A percentile compares a stretch with the other conserved stretches of the same genome.
These are phyloP conservation scores for Trifolium subterraneum DNA, from an alignment of 306 rosid species.

Conservation along the genomic window DNA sequence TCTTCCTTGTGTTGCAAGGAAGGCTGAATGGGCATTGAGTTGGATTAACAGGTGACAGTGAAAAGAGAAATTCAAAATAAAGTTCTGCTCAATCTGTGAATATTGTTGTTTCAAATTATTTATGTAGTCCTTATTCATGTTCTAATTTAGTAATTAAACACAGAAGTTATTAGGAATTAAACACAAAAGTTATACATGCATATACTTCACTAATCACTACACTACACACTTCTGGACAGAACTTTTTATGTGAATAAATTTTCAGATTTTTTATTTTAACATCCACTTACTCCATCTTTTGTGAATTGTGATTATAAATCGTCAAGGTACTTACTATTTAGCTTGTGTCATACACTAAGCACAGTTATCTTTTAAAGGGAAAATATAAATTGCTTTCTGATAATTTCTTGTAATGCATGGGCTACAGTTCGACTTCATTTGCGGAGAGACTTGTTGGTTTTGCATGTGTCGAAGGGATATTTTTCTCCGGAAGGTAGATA, in stretches of 20 bases:
- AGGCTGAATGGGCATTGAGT: constrained; percentile 87
- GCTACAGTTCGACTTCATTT: constrained; percentile 74
- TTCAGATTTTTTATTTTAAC: background rate
- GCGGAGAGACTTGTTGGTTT: constrained; percentile 89
- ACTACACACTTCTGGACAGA: background rate
- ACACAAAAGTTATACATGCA: background rate
- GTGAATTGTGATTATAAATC: background rate
- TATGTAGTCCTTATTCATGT: background rate
- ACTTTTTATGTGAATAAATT: background rate
- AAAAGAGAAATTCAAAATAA: background rate
- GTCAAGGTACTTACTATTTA: background rate
- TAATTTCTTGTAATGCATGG: constrained; percentile 45
- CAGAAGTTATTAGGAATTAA: background rate
- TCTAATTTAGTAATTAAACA: background rate
- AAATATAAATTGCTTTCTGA: constrained; percentile 23
- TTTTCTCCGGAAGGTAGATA: constrained; percentile 90
- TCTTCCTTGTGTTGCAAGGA: constrained; percentile 80
- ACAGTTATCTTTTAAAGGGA: constrained; percentile 11
- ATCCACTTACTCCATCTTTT: background rate
- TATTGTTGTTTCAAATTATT: background rate
- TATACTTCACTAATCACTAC: background rate
- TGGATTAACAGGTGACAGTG: constrained; percentile 75
- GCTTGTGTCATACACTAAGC: background rate
- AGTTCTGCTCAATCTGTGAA: background rate
- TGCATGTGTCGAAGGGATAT: constrained; percentile 92